A percentile compares a stretch with the other conserved stretches of the same genome.
Conservation (phyloP, 805 yeast genomes). For the Candida koratica region DNA sequence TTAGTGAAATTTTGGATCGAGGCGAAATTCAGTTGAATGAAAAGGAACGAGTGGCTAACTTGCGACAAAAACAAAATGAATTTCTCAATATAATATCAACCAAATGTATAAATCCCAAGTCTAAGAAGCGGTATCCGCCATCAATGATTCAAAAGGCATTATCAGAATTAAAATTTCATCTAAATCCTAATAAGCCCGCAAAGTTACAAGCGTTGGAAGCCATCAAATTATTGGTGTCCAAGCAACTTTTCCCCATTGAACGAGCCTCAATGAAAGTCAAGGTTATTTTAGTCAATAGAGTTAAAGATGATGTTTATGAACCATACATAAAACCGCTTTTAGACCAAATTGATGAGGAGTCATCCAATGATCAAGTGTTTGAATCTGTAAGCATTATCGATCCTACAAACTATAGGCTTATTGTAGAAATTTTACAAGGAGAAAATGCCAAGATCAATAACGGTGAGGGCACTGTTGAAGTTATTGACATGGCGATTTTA, state of each 20-base stretch:
- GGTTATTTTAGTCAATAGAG: conserved; percentile 53
- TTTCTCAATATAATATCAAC: conserved; percentile 79
- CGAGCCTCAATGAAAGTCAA: conserved; percentile 90
- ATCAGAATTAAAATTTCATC: conserved; percentile 71
- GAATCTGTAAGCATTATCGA: conserved; percentile 65
- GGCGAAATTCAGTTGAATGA: conserved; percentile 95
- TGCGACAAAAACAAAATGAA: conserved; percentile 73
- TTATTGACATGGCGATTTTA: conserved; percentile 84
- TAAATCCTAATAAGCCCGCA: conserved; percentile 68
- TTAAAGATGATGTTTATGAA: conserved; percentile 38
- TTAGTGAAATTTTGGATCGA: conserved; percentile 75
- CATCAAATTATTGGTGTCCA: conserved; percentile 67
- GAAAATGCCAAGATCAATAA: conserved; percentile 41
- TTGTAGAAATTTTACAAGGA: conserved; percentile 58
- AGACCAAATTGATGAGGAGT: conserved; percentile 38
- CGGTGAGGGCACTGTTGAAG: conserved; percentile 70
- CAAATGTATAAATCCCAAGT: conserved; percentile 86
- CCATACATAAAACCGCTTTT: conserved; percentile 33
- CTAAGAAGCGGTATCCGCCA: conserved; percentile 89
- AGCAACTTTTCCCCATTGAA: conserved; percentile 87
- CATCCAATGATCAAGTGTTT: conserved; percentile 46
- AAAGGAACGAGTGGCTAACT: conserved; percentile 79
- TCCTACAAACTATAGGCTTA: conserved; percentile 74
- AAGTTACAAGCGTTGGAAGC: conserved; percentile 92
- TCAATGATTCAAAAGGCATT: conserved; percentile 89